phyloP scores from a whole-genome alignment of 2,329 filamentous ascomycete genomes.

The Thelonectria olida region DNA sequence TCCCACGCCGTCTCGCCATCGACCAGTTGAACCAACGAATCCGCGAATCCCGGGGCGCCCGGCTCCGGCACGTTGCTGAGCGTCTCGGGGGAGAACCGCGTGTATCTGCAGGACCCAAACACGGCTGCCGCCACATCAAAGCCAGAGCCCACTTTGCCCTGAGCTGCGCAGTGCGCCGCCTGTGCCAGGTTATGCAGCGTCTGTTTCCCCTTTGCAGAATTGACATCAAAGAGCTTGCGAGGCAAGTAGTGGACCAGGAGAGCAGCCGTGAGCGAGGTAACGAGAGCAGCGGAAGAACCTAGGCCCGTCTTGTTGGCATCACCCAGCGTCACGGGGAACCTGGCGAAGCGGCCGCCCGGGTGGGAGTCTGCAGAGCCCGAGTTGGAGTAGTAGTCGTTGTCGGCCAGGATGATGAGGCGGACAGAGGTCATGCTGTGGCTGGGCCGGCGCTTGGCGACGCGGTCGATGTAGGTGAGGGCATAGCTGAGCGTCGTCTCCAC shows the following conservation, averaged over 20 bases:
- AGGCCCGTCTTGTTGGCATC: constrained; percentile 95
- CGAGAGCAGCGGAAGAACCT: constrained; percentile 92
- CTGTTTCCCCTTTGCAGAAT: constrained; percentile 60
- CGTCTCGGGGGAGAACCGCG: constrained; percentile 86
- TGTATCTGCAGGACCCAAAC: constrained; percentile 90
- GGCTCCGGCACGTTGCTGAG: constrained; percentile 74
- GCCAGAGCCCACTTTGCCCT: constrained; percentile 95
- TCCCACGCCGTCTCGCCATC: constrained; percentile 78
- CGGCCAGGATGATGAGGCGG: constrained; percentile 87
- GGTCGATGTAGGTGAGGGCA: constrained; percentile 81
- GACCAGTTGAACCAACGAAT: constrained; percentile 71
- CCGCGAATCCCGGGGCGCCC: constrained; percentile 72
- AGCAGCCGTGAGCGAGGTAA: constrained; percentile 84
- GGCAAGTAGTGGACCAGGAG: constrained; percentile 81
- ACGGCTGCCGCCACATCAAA: constrained; percentile 96
- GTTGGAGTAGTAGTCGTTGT: constrained; percentile 95
- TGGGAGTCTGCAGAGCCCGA: constrained; percentile 43
- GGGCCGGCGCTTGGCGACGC: constrained; percentile 47
- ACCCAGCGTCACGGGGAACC: constrained; percentile 78
- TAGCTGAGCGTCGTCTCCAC: constrained; percentile 92
- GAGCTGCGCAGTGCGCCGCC: constrained; percentile 91
- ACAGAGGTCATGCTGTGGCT: constrained; percentile 69
- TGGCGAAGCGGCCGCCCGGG: constrained; percentile 72
- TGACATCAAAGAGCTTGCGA: constrained; percentile 63
- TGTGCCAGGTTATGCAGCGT: constrained; percentile 93